Conservation (phyloP, 1,139 yeast species). For the Yamadazyma siamensis region DNA sequence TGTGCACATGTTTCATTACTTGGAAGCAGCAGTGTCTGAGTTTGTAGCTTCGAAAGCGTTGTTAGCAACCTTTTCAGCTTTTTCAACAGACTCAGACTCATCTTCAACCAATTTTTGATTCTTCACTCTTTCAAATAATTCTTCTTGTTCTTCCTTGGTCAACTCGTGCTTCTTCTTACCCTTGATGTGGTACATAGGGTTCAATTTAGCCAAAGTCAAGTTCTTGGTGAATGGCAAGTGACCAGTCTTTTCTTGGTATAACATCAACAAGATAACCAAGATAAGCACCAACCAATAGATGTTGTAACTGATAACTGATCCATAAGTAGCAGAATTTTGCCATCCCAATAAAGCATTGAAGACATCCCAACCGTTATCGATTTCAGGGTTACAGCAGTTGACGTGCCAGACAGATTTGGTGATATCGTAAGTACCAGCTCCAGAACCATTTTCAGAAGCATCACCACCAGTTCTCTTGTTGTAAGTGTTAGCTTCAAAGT, state of each 20-base stretch:
- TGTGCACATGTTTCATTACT: too few relatives aligned
- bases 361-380: slow-evolving; percentile 90
- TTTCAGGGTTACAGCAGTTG: slow-evolving; percentile 88
- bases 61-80: slow-evolving; percentile 8
- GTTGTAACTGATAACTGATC: slow-evolving; percentile 81
- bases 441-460: slow-evolving; percentile 84
- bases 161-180: slow-evolving; percentile 63
- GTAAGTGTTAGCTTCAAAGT: slow-evolving; percentile 64
- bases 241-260: slow-evolving; percentile 62
- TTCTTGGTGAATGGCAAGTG: slow-evolving; percentile 42
- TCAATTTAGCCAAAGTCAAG: slow-evolving; percentile 52
- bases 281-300: slow-evolving; percentile 74
- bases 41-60: too few relatives aligned
- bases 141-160: slow-evolving; percentile 49
- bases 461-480: slow-evolving; percentile 76
- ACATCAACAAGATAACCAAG: slow-evolving; percentile 52
- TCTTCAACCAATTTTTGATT: slow-evolving; percentile 16
- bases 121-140: slow-evolving; percentile 46
- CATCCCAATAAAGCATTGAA: slow-evolving; percentile 53
- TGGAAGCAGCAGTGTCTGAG: too few relatives aligned
- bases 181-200: slow-evolving; percentile 72
- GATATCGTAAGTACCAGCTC: slow-evolving; percentile 89
- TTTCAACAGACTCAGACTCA: slow-evolving; percentile 20
- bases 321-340: slow-evolving; percentile 67
- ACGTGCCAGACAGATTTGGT: slow-evolving; percentile 82